A percentile compares a stretch with the other conserved stretches of the same genome.
Evolutionary conservation across 148 eudicot species (phyloP).

Genomic region (Chenopodium quinoa): DNA sequence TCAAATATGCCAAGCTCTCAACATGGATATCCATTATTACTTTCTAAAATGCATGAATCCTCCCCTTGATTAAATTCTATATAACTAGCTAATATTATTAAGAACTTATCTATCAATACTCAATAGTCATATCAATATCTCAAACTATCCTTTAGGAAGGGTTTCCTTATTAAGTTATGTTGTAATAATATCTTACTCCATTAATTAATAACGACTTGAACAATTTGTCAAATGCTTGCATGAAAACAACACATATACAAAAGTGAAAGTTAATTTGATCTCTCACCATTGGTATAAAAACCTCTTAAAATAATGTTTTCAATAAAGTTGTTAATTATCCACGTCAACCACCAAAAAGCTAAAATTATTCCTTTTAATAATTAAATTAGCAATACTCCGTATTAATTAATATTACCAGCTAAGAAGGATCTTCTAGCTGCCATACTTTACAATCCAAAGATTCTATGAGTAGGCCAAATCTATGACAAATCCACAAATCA

Average conservation of each 20-base stretch:
- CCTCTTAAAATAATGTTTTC: neutral
- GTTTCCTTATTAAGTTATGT: slow-evolving; percentile 6
- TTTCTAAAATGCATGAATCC: too few relatives aligned
- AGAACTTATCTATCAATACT: neutral
- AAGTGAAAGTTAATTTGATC: slow-evolving; percentile 7
- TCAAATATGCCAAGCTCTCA: too few relatives aligned
- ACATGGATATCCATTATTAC: too few relatives aligned
- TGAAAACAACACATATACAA: slow-evolving; percentile 12
- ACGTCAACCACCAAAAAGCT: neutral
- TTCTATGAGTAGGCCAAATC: slow-evolving; percentile 13
- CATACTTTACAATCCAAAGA: slow-evolving; percentile 16
- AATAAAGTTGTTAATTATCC: slow-evolving; percentile 14
- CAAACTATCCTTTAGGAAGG: neutral
- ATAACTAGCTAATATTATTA: too few relatives aligned
- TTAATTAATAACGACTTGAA: neutral
- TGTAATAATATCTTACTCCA: neutral
- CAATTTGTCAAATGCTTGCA: neutral
- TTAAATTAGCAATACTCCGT: neutral
- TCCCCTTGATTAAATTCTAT: too few relatives aligned
- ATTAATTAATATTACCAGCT: neutral
- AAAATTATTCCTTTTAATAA: neutral
- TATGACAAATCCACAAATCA: slow-evolving; percentile 9
- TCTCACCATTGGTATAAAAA: slow-evolving; percentile 14
- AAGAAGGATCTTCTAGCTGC: slow-evolving; percentile 5
- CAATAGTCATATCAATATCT: neutral